Conservation (phyloP, 2,329 filamentous ascomycete genomes). For the Monosporascus sp. region DNA sequence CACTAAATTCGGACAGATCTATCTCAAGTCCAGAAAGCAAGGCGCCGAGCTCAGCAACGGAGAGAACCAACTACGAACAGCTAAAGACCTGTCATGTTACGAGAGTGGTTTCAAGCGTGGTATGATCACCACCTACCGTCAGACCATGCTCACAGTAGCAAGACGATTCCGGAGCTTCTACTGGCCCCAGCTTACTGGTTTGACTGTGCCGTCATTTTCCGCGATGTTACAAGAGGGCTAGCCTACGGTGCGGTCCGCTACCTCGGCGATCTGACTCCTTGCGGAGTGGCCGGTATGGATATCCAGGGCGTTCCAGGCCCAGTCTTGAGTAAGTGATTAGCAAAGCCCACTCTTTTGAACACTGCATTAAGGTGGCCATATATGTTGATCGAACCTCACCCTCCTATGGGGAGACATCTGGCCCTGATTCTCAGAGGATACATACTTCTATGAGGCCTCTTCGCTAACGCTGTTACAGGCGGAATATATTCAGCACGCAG, state of each 20-base stretch:
- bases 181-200: slow-evolving; percentile 3
- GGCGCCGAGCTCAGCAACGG: neutral
- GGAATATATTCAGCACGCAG: neutral
- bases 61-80: neutral
- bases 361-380: no score
- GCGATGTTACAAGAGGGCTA: neutral
- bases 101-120: neutral
- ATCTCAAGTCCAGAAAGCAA: slow-evolving; percentile 1
- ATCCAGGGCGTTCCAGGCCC: slow-evolving; percentile 1
- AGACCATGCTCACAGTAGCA: no score
- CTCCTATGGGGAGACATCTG: no score
- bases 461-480: neutral
- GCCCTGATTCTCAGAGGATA: neutral
- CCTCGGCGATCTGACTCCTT: neutral
- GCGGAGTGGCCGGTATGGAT: neutral
- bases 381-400: no score
- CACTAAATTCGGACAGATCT: slow-evolving; percentile 1
- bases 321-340: neutral
- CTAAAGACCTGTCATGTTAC: slow-evolving; percentile 1
- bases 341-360: no score
- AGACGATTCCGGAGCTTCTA: neutral
- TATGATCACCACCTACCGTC: neutral
- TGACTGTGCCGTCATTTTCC: slow-evolving; percentile 1
- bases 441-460: neutral
- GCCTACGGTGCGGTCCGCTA: neutral